Evolutionary conservation across 345 rosid genomes (phyloP), one percentile per base, ranked within the genome.

Genomic region (Erucastrum elatum): DNA sequence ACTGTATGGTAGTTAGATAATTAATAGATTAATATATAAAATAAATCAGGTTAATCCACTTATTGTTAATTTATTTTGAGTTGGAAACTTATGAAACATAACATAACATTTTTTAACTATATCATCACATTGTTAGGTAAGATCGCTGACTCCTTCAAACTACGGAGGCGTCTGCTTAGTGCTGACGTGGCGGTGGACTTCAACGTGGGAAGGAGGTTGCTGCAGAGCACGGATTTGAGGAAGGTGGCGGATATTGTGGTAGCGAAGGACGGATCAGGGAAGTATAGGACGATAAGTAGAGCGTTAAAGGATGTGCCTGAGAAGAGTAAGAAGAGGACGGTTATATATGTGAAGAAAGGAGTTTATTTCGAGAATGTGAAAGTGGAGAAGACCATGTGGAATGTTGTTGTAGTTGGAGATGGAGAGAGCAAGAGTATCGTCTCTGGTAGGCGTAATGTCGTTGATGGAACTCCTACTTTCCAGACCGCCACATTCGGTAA

Each of bases 391-490:
- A 27, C 29, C 0, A 89, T 78, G 81, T 89, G 91, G 91, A 94
- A 94, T 63, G 93, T 94, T 16, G 74, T 84, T 8, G 77, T 91
- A 55, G 80, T 91, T 0, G 98, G 97, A 12, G 98, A 94, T 65
- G 98, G 96, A 29, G 87, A 82, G 89, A 78, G 84, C 1, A 77
- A 74, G 25, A 91, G 91, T 5, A 64, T 88, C 15, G 93, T 91
- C 27, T 80, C 93, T 0, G 91, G 88, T 6, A 85, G 69, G 49
- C 87, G 80, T 37, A 94, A 91, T 51, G 76, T 87, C 30, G 80
- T 91, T 8, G 92, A 94, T 39, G 97, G 97, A 25, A 91, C 94
- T 72, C 92, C 96, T 0, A 94, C 98, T 8, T 94, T 89, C 70
- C 62, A 84, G 60, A 64, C 89, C 7, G 97, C 96, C 16, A 89